These are phyloP conservation scores for Cupressus sempervirens DNA, from an alignment of 75 land plant genomes.

Conservation along the genomic window DNA sequence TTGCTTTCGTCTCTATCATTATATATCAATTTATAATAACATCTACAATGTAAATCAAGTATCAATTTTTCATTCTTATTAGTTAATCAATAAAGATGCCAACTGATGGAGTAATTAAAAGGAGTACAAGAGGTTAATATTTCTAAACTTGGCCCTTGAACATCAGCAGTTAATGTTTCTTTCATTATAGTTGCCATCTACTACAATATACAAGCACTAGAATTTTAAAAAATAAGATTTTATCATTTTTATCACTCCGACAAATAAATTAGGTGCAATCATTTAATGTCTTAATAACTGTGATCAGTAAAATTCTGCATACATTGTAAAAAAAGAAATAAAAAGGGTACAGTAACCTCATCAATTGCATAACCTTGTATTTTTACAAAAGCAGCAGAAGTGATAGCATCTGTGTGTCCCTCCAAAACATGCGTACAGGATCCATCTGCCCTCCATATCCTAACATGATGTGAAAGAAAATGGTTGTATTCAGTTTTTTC, in stretches of 20 bases:
- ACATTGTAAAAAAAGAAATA: not conserved
- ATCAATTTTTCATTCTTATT: not conserved
- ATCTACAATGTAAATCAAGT: not conserved
- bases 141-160: not conserved
- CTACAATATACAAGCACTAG: not conserved
- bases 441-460: constrained; percentile 68
- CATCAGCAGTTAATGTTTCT: not conserved
- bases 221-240: not conserved
- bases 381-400: constrained; percentile 47
- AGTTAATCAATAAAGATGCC: not conserved
- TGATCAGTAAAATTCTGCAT: not conserved
- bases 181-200: not conserved
- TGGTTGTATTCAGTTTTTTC: not conserved
- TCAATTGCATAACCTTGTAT: constrained; percentile 31
- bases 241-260: not conserved
- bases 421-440: constrained; percentile 58
- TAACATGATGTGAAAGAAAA: constrained; percentile 15
- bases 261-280: not conserved
- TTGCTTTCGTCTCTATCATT: no score
- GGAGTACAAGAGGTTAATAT: not conserved
- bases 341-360: not conserved
- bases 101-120: not conserved
- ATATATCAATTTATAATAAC: no score
- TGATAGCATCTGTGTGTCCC: constrained; percentile 68
- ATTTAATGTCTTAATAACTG: not conserved